Evolutionary conservation across 768 basidiomycete genomes (phyloP).

Genomic region (Podaxis mareebaensis): DNA sequence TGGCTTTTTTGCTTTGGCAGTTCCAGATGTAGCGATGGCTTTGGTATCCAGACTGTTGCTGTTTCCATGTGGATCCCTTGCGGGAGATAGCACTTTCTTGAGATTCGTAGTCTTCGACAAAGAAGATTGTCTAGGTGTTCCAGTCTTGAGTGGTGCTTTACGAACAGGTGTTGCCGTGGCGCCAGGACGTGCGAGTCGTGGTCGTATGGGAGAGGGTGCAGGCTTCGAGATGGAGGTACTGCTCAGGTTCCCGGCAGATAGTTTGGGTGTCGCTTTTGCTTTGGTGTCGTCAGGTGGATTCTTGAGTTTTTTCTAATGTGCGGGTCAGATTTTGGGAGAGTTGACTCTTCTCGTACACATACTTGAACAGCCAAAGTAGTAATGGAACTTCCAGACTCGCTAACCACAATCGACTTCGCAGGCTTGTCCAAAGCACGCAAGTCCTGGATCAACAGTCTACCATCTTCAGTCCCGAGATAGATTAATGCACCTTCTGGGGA

Average conservation of each 20-base stretch:
- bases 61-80: slow-evolving; percentile 40
- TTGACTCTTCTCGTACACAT: slow-evolving; percentile 17
- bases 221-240: not conserved
- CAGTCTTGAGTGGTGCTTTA: slow-evolving; percentile 13
- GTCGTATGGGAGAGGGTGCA: slow-evolving; percentile 8
- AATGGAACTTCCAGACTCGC: slow-evolving; percentile 47
- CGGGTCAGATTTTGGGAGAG: not conserved
- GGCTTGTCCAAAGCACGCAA: slow-evolving; percentile 65
- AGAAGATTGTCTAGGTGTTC: slow-evolving; percentile 1
- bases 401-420: slow-evolving; percentile 55
- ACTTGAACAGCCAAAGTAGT: slow-evolving; percentile 62
- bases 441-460: slow-evolving; percentile 64
- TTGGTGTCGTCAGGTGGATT: not conserved
- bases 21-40: slow-evolving; percentile 8
- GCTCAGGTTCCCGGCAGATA: not conserved
- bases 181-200: slow-evolving; percentile 20
- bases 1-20: slow-evolving; percentile 22
- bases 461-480: slow-evolving; percentile 64
- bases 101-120: slow-evolving; percentile 1
- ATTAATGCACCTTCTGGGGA: slow-evolving; percentile 69
- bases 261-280: not conserved
- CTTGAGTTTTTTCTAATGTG: slow-evolving; percentile 4
- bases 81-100: slow-evolving; percentile 40
- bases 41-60: slow-evolving; percentile 19
- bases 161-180: slow-evolving; percentile 12